phyloP scores from a whole-genome alignment of 352 stramenopile species.

The Ophiocytium majus region DNA sequence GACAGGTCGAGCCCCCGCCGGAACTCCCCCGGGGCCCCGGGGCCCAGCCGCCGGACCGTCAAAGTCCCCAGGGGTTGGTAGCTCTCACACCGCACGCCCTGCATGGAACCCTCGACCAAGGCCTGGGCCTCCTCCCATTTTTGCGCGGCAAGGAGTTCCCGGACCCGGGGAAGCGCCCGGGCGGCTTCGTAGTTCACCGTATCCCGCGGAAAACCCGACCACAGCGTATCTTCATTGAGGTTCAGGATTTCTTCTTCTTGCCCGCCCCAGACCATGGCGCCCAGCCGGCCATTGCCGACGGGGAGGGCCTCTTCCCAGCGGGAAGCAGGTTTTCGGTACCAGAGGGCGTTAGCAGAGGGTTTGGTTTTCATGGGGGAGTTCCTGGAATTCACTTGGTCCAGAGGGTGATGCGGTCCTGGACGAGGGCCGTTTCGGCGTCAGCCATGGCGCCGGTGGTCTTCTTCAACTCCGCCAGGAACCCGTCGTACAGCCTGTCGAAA shows the following conservation, averaged over 20 bases:
- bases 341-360: no score
- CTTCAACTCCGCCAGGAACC: no score
- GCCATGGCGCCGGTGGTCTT: no score
- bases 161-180: background rate
- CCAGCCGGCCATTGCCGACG: background rate
- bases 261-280: background rate
- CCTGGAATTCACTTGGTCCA: no score
- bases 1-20: background rate
- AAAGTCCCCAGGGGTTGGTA: slow-evolving; percentile 3
- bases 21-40: background rate
- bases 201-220: background rate
- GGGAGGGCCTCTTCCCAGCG: background rate
- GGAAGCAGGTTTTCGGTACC: background rate
- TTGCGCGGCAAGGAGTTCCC: background rate
- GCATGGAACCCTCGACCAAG: background rate
- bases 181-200: background rate
- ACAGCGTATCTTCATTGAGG: slow-evolving; percentile 1
- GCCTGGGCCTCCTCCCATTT: background rate
- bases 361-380: no score
- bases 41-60: background rate
- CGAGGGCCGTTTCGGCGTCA: no score
- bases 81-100: background rate
- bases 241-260: background rate
- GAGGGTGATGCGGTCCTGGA: no score
- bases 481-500: no score